phyloP scores from a whole-genome alignment of 306 rosid species.

The Gastrolobium bilobum region DNA sequence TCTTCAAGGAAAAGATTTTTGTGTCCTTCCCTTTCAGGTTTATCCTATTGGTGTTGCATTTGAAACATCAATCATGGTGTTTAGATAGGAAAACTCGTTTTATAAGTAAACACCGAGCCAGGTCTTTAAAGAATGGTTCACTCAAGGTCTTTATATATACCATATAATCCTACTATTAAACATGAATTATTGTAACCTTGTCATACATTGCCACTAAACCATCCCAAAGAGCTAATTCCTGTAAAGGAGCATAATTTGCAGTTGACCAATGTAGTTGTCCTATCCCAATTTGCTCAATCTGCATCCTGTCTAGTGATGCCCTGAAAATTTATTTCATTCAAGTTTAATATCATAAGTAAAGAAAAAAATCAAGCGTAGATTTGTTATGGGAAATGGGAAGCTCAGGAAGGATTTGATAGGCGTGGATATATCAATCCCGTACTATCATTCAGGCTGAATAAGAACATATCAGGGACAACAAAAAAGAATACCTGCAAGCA shows the following conservation, averaged over 20 bases:
- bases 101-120: neutral
- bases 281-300: conserved; percentile 88
- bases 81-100: conserved; percentile 20
- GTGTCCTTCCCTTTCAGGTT: conserved; percentile 5
- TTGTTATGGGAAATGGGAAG: conserved; percentile 2
- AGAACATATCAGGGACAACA: conserved; percentile 6
- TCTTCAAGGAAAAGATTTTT: neutral
- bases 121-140: conserved; percentile 19
- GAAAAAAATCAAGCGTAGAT: conserved; percentile 1
- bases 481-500: conserved; percentile 79
- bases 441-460: neutral
- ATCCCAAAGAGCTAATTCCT: conserved; percentile 93
- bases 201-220: conserved; percentile 98
- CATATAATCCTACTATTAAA: conserved; percentile 39
- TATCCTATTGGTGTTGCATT: conserved; percentile 1
- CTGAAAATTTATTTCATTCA: conserved; percentile 54
- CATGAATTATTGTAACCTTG: conserved; percentile 69
- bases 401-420: conserved; percentile 13
- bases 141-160: neutral
- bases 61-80: neutral
- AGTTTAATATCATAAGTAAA: conserved; percentile 34
- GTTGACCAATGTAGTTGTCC: conserved; percentile 98
- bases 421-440: no score
- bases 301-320: conserved; percentile 88
- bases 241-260: conserved; percentile 92